A percentile compares a stretch with the other conserved stretches of the same genome.
These are phyloP conservation scores for Lachnellula arida DNA, from an alignment of 2,329 filamentous ascomycete genomes.

Conservation along the genomic window DNA sequence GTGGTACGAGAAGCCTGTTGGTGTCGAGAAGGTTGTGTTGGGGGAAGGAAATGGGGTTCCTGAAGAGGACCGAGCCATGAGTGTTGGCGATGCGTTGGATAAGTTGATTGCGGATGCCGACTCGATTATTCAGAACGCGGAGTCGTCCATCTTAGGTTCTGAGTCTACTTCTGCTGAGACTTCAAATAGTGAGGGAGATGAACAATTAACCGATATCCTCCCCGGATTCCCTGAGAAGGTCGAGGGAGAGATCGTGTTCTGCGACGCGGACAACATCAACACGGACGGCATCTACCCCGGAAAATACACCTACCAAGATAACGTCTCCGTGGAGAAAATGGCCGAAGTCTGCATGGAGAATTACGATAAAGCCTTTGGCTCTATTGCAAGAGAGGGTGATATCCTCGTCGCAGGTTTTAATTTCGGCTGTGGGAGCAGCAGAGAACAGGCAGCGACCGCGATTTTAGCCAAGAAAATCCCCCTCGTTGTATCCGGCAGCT, in stretches of 20 bases:
- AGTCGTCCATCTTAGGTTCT: constrained; percentile 29
- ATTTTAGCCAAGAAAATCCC: constrained; percentile 77
- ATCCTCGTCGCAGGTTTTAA: constrained; percentile 84
- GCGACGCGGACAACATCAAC: constrained; percentile 80
- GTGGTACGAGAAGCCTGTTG: constrained; percentile 68
- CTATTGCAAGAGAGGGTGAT: constrained; percentile 62
- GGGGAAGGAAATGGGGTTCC: constrained; percentile 67
- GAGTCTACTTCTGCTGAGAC: constrained; percentile 11
- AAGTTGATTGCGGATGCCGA: constrained; percentile 68
- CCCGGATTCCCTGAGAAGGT: constrained; percentile 84
- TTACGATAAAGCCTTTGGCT: constrained; percentile 71
- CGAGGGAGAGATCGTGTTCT: constrained; percentile 82
- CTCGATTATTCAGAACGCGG: constrained; percentile 33
- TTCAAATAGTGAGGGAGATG: constrained; percentile 33
- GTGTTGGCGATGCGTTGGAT: constrained; percentile 65
- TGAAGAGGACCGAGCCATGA: constrained; percentile 60
- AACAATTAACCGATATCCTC: constrained; percentile 60
- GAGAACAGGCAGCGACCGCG: constrained; percentile 86
- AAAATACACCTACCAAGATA: constrained; percentile 89
- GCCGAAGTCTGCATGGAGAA: constrained; percentile 90
- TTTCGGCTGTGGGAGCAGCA: constrained; percentile 76
- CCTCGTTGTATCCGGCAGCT: constrained; percentile 74
- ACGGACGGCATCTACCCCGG: constrained; percentile 92
- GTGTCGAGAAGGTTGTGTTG: constrained; percentile 60
- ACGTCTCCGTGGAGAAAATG: constrained; percentile 73